Evolutionary conservation across 202 grass and related monocot species (phyloP).

Genomic region (Zizania palustris): DNA sequence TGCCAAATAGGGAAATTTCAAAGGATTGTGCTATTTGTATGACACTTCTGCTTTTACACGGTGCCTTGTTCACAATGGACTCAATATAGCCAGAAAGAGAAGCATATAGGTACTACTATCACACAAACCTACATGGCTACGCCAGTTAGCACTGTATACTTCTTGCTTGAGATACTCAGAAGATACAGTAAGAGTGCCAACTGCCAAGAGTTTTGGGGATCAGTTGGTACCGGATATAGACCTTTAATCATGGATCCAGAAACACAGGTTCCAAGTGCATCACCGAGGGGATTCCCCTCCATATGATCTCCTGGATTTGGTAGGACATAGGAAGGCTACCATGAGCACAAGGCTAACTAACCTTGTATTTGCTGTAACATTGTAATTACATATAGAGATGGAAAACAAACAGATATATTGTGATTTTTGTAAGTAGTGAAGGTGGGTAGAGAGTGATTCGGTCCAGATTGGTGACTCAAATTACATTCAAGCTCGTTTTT

Average conservation of each 20-base stretch:
- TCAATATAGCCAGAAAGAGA: slow-evolving; percentile 32
- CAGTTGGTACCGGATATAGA: background rate
- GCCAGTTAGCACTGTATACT: background rate
- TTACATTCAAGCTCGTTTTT: slow-evolving; percentile 30
- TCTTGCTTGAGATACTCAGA: slow-evolving; percentile 27
- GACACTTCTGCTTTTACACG: slow-evolving; percentile 33
- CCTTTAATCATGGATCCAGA: slow-evolving; percentile 7
- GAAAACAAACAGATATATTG: slow-evolving; percentile 44
- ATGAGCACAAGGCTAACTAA: slow-evolving; percentile 53
- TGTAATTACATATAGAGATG: slow-evolving; percentile 46
- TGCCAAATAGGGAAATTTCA: slow-evolving; percentile 19
- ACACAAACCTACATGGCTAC: background rate
- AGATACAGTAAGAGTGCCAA: slow-evolving; percentile 31
- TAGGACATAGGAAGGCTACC: slow-evolving; percentile 49
- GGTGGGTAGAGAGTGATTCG: slow-evolving; percentile 35
- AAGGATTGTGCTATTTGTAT: slow-evolving; percentile 35
- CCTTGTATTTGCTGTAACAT: slow-evolving; percentile 56
- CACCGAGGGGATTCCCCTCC: background rate
- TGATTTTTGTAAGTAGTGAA: slow-evolving; percentile 47
- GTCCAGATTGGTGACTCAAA: slow-evolving; percentile 27
- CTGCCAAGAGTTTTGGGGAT: background rate
- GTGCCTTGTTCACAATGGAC: slow-evolving; percentile 21
- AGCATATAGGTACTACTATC: slow-evolving; percentile 15
- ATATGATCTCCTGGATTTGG: slow-evolving; percentile 5
- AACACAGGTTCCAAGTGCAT: slow-evolving; percentile 11